Base-by-base conservation (phyloP, 169 alveolate genomes). In the Hepatocystis sp. region DNA sequence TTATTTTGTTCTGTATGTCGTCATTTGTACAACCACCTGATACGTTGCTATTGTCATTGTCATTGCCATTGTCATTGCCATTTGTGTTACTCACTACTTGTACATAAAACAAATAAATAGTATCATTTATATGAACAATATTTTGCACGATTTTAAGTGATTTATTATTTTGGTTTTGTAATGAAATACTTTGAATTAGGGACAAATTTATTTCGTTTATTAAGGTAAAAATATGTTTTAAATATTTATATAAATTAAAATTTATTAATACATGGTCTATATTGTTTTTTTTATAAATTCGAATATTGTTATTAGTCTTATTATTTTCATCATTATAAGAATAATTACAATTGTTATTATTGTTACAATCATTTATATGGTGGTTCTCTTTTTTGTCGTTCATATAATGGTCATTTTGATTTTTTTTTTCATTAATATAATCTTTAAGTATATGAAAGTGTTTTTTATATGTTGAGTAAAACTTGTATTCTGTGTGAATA, bases 151-250 rank as follows among this genome's bases (percentile, higher is more conserved):
- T 76, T 34, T 21, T 23, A 13, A 39, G 13, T 7, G 51, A 21
- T 4, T 3, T n/a, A 17, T 28, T 19, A 63, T 66, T 49, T 66
- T 47, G 21, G 21, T 30, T 30, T 47, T 66, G 34, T 49, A n/a
- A 17, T 4, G 13, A 58, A 15, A 19, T 51, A 23, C 28, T 39
- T 76, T 44, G 42, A 46, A 58, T 8, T 17, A 76, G n/a, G 39
- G 7, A 34, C 0, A 4, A 11, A 39, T 76, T 76, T 76, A 46
- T 76, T 23, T 51, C 42, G 15, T 76, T 40, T 15, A 76, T 76
- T 56, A 23, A 21, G 15, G 28, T n/a, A 3, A 76, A 49, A 7
- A 76, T 39, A 44, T 46, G 56, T 58, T 76, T 58, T 51, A 76
- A 30, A 0, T 40, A 30, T 19, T 39, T 13, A 53, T 28, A 76